Percentiles rank a stretch among this genome's conserved stretches.
phyloP scores from a whole-genome alignment of 2,329 filamentous ascomycete genomes.

The Tolypocladium guangdongense region DNA sequence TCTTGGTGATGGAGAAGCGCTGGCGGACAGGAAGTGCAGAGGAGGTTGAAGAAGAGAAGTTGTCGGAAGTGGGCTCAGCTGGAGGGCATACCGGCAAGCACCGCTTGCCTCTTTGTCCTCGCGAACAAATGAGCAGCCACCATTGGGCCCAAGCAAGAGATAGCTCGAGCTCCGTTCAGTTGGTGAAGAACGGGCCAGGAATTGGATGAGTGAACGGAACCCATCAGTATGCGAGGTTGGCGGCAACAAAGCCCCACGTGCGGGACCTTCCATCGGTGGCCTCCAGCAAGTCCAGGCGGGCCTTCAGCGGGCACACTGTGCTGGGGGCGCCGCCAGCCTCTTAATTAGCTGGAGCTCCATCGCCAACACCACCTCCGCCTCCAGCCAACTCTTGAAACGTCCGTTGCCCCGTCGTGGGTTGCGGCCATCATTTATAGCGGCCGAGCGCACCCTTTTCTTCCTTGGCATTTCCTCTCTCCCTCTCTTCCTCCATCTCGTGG shows the following conservation, averaged over 20 bases:
- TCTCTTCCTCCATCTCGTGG: too few species aligned
- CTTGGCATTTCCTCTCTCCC: too few species aligned
- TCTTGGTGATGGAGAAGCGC: too few species aligned
- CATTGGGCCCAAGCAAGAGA: background rate
- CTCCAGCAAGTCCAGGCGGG: background rate
- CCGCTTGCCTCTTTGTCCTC: too few species aligned
- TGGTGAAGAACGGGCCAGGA: background rate
- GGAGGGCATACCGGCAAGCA: background rate
- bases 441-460: too few species aligned
- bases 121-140: too few species aligned
- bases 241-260: background rate
- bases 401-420: background rate
- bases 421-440: background rate
- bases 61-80: background rate
- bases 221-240: too few species aligned
- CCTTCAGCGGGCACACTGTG: background rate
- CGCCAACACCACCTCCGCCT: background rate
- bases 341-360: background rate
- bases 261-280: background rate
- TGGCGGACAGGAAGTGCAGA: too few species aligned
- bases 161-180: background rate
- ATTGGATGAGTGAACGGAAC: background rate
- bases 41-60: background rate
- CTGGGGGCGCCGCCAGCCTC: background rate
- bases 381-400: background rate